Percentiles rank a stretch among this genome's conserved stretches.
These are phyloP conservation scores for Stagonosporopsis vannaccii DNA, from an alignment of 2,329 filamentous ascomycete genomes.

Conservation along the genomic window DNA sequence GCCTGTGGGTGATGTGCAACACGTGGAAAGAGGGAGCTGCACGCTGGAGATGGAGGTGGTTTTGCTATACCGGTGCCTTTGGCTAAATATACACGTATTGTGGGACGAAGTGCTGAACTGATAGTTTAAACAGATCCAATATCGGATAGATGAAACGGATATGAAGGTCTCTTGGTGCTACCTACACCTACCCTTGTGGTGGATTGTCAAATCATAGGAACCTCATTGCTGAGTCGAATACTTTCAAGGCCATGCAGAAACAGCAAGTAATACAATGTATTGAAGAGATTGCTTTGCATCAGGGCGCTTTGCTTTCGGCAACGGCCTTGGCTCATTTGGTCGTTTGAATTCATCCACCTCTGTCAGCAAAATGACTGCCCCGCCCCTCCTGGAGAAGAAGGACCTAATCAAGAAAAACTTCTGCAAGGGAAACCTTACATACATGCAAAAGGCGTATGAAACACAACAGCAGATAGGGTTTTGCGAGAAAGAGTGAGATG, in stretches of 20 bases:
- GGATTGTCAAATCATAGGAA: not conserved
- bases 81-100: not conserved
- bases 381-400: no score
- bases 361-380: not conserved
- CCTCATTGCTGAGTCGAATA: not conserved
- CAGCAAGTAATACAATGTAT: not conserved
- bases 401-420: no score
- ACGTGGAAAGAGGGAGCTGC: not conserved
- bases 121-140: not conserved
- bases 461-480: no score
- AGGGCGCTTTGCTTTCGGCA: not conserved
- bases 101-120: not conserved
- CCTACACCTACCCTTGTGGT: not conserved
- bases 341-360: not conserved
- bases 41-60: not conserved
- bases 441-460: no score
- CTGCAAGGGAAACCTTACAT: no score
- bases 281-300: not conserved
- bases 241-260: not conserved
- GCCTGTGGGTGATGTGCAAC: not conserved
- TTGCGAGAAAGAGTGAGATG: no score
- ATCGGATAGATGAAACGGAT: constrained; percentile 2
- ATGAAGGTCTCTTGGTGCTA: not conserved
- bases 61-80: not conserved
- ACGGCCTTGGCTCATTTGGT: not conserved